A percentile compares a stretch with the other conserved stretches of the same genome.
Conservation (phyloP, 441 rosid genomes). For the Pelargonium cotyledonis region DNA sequence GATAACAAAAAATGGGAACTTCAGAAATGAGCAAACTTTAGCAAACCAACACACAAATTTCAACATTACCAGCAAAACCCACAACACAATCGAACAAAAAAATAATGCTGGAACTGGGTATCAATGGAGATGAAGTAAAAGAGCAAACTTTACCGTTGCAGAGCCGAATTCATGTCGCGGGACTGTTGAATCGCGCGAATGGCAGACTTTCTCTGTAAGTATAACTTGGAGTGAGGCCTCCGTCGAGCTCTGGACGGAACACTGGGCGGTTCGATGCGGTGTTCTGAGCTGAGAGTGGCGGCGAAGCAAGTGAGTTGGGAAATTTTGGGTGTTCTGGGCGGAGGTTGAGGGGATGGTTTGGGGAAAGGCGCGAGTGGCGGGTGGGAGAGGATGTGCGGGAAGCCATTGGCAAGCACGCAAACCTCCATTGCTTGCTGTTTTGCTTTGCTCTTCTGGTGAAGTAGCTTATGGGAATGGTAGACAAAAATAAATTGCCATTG, state of each 20-base stretch:
- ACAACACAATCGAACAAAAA: background rate
- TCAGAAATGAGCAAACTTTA: background rate
- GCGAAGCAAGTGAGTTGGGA: background rate
- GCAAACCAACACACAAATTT: background rate
- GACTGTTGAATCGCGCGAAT: conserved; percentile 50
- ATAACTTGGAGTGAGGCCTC: conserved; percentile 45
- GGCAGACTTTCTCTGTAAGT: conserved; percentile 57
- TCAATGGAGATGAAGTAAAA: background rate
- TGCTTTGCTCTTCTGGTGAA: background rate
- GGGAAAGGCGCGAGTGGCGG: conserved; percentile 19
- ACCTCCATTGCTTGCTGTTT: conserved; percentile 31
- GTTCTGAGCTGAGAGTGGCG: conserved; percentile 20
- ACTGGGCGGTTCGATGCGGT: background rate
- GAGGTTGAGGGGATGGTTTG: conserved; percentile 5
- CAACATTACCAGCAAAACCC: background rate
- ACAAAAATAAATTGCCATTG: no score
- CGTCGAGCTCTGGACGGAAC: conserved; percentile 15
- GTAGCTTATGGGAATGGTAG: background rate
- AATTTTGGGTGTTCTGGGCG: conserved; percentile 14
- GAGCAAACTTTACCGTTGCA: conserved; percentile 39
- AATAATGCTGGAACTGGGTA: background rate
- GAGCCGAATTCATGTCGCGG: conserved; percentile 45
- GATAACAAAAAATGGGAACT: background rate
- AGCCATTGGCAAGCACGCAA: conserved; percentile 23
- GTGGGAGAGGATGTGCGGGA: conserved; percentile 23